Base-by-base conservation (phyloP, 257 asterid genomes). In the Gentiana dahurica region DNA sequence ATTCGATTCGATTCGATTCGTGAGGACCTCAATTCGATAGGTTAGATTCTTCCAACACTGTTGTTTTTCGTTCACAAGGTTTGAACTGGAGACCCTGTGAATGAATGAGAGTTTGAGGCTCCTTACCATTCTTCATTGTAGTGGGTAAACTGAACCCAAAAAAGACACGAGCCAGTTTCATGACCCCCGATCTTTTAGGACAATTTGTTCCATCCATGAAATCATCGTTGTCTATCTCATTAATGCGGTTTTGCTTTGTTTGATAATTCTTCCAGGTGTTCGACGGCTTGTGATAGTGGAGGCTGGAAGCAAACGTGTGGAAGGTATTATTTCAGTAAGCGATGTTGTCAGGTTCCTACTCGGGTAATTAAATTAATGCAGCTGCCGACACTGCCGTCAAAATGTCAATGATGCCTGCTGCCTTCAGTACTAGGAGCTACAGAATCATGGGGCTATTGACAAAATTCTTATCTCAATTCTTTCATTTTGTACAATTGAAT, bases 291-390 rank as follows among this genome's bases (percentile, higher is more conserved):
- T 89, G 13, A 68, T 85, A 8, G 95, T 89, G 59, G 95, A 89
- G 77, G 91, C 97, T 51, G 97, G 97, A 69, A 89, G 91, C 84
- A 89, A 89, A 70, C 95, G 89, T 1, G 85, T 89, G 35, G 89
- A 85, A 70, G 97, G 97, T 58, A 81, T 89, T 54, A 62, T 89
- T 54, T 68, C 97, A 11, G 59, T 89, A 35, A 62, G 83, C 15
- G 97, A 89, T 45, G 68, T 85, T 48, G 81, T 85, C 70, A 81
- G 77, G 75, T 89, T 89, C 75, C 82, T 88, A 64, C 66, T 67
- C 75, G 91, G 89, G 71, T 70, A 72, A 77, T 52, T 70, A 47
- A 15, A 12, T 41, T 7, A 41, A 51, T 50, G 50, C 66, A 51
- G 34, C 59, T 44, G 24, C 24, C 9, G n/a, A 46, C 45, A 65